A percentile compares a stretch with the other conserved stretches of the same genome.
Conservation (phyloP, 768 basidiomycete species). For the Botryobasidium botryosum region DNA sequence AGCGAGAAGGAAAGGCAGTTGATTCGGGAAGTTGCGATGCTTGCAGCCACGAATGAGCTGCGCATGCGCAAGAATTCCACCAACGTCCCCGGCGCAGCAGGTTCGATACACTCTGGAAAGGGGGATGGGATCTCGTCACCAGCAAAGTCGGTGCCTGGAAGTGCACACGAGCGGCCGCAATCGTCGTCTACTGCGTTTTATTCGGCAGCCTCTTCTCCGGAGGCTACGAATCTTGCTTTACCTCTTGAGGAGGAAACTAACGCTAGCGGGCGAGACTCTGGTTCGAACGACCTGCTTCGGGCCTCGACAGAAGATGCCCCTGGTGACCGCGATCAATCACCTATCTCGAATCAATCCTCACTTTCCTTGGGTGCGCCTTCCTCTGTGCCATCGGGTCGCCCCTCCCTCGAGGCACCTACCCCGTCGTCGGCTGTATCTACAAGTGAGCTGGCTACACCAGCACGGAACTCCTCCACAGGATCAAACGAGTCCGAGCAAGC, state of each 20-base stretch:
- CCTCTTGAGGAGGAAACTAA: neutral
- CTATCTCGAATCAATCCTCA: neutral
- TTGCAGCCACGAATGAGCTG: constrained; percentile 51
- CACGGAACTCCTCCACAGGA: neutral
- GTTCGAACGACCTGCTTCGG: neutral
- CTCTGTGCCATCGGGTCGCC: neutral
- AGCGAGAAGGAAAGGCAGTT: constrained; percentile 50
- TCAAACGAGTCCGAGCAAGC: constrained; percentile 35
- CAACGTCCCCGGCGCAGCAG: too few species aligned
- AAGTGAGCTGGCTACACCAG: neutral
- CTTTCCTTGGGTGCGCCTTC: neutral
- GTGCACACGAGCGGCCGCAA: constrained; percentile 1
- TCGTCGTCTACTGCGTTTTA: neutral
- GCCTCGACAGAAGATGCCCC: too few species aligned
- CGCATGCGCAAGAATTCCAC: constrained; percentile 23
- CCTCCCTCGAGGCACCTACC: neutral
- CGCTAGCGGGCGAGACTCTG: too few species aligned
- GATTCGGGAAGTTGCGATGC: constrained; percentile 53
- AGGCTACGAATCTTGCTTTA: neutral
- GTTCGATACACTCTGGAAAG: too few species aligned
- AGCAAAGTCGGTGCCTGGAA: neutral
- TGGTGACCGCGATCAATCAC: too few species aligned
- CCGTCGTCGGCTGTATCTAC: neutral
- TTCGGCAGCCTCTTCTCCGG: neutral
- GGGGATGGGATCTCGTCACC: constrained; percentile 2